Base-by-base conservation (phyloP, 108 stramenopile species). In the Cyclotella kingstonii region DNA sequence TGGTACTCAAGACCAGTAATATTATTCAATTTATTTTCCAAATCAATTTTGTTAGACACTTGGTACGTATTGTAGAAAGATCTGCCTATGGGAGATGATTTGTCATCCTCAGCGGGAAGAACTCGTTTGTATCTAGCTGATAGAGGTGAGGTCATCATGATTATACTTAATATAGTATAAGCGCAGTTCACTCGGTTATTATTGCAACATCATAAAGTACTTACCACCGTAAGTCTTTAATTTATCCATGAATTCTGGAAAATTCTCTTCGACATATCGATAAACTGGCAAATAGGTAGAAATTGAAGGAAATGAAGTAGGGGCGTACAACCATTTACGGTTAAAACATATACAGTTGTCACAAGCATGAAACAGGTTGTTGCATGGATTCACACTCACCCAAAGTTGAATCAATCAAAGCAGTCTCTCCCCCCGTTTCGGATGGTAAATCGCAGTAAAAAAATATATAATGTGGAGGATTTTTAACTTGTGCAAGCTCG, bases 381-480 rank as follows among this genome's bases (percentile, higher is more conserved):
- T 29, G 14, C 1, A 17, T 4, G 14, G 28, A 29, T 17, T 28
- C 6, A 5, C 23, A 31, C 68, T 60, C 45, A 70, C 68, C 79
- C 58, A 80, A 21, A 26, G 83, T 81, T 7, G 86, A 87, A 58
- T 82, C 82, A 44, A 93, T 79, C 33, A 93, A 54, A 1, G 91
- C 85, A 18, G 91, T 93, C 46, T 93, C 85, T 21, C 91, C 91
- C 8, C 91, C 91, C 10, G 60, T 70, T 51, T 81, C 63, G 15
- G 88, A 54, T 17, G 91, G 84, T 14, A 58, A 29, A 34, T 89
- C 84, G 65, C 91, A 93, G 47, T 80, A 88, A 68, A 93, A 90
- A 60, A 87, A 84, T 14, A 93, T 35, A 29, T 87, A 86, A 43
- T 63, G 63, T 9, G 91, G 91, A 29, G 86, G 85, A 56, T 86